Evolutionary conservation across 2,329 filamentous ascomycete species (phyloP).

Genomic region (Tolypocladium inflatum): DNA sequence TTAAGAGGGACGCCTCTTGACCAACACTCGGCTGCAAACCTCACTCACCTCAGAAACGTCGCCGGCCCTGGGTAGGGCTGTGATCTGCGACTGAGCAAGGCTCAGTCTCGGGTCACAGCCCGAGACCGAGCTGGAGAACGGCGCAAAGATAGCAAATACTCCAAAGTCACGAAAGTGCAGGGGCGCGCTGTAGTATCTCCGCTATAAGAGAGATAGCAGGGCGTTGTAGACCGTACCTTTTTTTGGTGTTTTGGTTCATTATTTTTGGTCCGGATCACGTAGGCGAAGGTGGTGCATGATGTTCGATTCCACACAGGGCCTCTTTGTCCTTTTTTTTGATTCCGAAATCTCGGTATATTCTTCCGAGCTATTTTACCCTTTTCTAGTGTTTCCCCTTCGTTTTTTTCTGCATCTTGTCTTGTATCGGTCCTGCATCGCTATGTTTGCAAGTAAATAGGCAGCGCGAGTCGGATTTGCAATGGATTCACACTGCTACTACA

Average conservation of each 20-base stretch:
- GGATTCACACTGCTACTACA: not conserved
- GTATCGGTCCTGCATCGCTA: not conserved
- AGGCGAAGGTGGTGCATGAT: too few species aligned
- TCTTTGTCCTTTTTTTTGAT: not conserved
- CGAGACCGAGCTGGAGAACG: slow-evolving; percentile 9
- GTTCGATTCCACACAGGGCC: too few species aligned
- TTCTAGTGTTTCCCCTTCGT: not conserved
- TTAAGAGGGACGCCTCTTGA: not conserved
- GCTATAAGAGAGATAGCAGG: slow-evolving; percentile 12
- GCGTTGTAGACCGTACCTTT: slow-evolving; percentile 2
- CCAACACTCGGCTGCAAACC: too few species aligned
- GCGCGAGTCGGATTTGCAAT: not conserved
- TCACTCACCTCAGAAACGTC: slow-evolving; percentile 5
- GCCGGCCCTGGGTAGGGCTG: slow-evolving; percentile 3
- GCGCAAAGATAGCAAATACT: slow-evolving; percentile 16
- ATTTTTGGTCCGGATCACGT: not conserved
- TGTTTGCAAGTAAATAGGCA: not conserved
- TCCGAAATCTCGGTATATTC: not conserved
- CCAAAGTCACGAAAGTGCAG: slow-evolving; percentile 12
- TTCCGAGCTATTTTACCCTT: not conserved
- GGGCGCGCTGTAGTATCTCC: slow-evolving; percentile 16
- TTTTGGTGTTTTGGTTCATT: not conserved
- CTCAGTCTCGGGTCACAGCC: too few species aligned
- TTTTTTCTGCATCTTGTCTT: not conserved
- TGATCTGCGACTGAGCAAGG: too few species aligned